Evolutionary conservation across 2,329 filamentous ascomycete genomes (phyloP), one percentile per base, ranked within the genome.

Genomic region (Fusarium sp.): DNA sequence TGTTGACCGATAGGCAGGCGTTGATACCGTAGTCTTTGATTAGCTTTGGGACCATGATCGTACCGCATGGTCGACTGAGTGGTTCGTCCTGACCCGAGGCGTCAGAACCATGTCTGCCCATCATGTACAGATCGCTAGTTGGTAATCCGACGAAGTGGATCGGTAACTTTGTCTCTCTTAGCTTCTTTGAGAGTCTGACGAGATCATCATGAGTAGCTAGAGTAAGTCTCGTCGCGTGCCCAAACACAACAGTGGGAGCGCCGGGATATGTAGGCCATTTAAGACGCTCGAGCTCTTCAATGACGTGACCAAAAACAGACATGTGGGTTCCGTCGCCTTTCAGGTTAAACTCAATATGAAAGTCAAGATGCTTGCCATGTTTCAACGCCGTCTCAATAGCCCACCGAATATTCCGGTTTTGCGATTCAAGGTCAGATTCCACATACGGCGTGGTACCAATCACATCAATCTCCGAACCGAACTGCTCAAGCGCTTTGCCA

Each of bases 51-150:
- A 70, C 26, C 13, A 70, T 24, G 6, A 70, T 54, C 15, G 67
- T 70, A 3, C 67, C 67, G 5, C 66, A 59, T 20, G 20, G 59
- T 10, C 66, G 66, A 8, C 36, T 69, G 11, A 70, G 67, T 5
- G n/a, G n/a, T n/a, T n/a, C n/a, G n/a, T n/a, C n/a, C n/a, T n/a
- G n/a, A n/a, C n/a, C n/a, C n/a, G n/a, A n/a, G n/a, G n/a, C n/a
- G n/a, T n/a, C n/a, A n/a, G n/a, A n/a, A n/a, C n/a, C n/a, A n/a
- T 42, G 41, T 17, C 67, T 47, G 0, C 67, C 66, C 67, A 70
- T 70, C 59, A 70, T 70, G 12, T 66, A 70, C 2, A 70, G 26
- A 2, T 70, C 59, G 1, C 67, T 70, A 1, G 67, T 70, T 14
- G 67, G 67, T 0, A 70, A 24, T 6, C 66, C 67, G 3, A 70